A percentile compares a stretch with the other conserved stretches of the same genome.
phyloP scores from a whole-genome alignment of 495 filamentous ascomycete genomes.

The Sporormia fimetaria region DNA sequence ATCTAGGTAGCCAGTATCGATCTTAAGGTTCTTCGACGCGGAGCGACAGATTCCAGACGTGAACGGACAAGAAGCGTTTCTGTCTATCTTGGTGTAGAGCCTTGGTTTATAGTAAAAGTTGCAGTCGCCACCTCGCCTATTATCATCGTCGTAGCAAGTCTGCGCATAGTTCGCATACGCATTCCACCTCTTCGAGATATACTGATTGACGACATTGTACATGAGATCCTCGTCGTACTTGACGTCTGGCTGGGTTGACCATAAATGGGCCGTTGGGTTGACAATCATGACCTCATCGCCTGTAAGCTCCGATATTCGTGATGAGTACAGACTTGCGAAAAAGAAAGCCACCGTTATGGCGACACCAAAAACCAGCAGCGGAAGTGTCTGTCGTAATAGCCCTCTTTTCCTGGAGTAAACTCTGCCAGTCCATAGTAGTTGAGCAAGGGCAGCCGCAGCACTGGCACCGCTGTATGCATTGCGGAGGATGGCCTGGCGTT shows the following conservation, averaged over 20 bases:
- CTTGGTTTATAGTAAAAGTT: background rate
- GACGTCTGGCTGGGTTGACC: too few species aligned
- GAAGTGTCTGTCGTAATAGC: background rate
- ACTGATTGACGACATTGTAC: background rate
- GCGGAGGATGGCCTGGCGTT: slow-evolving; percentile 6
- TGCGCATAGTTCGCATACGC: too few species aligned
- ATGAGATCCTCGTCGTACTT: too few species aligned
- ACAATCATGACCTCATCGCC: slow-evolving; percentile 1
- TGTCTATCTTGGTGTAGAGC: background rate
- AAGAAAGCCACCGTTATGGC: slow-evolving; percentile 1
- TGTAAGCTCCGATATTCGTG: too few species aligned
- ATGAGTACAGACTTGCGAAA: background rate
- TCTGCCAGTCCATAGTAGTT: background rate
- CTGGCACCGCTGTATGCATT: background rate
- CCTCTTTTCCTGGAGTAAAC: background rate
- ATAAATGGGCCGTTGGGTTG: background rate
- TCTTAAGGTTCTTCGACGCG: background rate
- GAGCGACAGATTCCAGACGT: background rate
- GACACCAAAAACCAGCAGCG: background rate
- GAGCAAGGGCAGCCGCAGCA: background rate
- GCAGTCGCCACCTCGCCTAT: too few species aligned
- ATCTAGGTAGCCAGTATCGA: slow-evolving; percentile 15
- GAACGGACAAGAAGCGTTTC: slow-evolving; percentile 9
- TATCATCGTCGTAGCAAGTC: too few species aligned
- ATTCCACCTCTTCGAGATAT: too few species aligned